Conservation (phyloP, 345 rosid genomes). For the Murraya koenigii region DNA sequence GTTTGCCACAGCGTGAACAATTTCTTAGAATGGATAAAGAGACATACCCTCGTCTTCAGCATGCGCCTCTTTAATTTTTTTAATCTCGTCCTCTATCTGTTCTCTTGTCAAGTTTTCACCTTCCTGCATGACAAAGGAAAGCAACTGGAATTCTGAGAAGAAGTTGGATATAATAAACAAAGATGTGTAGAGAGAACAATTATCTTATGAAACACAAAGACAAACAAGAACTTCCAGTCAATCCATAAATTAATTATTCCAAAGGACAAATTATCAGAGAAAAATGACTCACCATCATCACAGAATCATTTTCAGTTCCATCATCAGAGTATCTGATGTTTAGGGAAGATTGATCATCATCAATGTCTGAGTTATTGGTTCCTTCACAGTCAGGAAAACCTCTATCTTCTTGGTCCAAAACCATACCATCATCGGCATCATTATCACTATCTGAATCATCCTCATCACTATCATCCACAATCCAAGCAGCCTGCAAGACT, state of each 20-base stretch:
- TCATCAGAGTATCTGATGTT: constrained; percentile 60
- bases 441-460: constrained; percentile 51
- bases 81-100: constrained; percentile 75
- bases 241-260: not conserved
- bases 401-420: constrained; percentile 59
- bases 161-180: not conserved
- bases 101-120: constrained; percentile 75
- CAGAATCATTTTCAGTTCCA: constrained; percentile 76
- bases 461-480: constrained; percentile 67
- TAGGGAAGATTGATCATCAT: constrained; percentile 62
- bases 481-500: constrained; percentile 90
- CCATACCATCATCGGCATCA: constrained; percentile 67
- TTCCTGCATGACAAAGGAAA: constrained; percentile 51
- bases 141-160: not conserved
- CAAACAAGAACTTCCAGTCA: not conserved
- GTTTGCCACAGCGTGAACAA: not conserved
- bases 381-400: constrained; percentile 36
- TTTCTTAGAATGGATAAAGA: constrained; percentile 9
- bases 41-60: constrained; percentile 85
- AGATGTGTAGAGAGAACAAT: not conserved
- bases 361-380: constrained; percentile 37
- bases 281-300: constrained; percentile 64
- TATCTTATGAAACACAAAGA: not conserved
- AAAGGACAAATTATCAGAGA: constrained; percentile 1
- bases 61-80: constrained; percentile 79